A percentile compares a stretch with the other conserved stretches of the same genome.
Evolutionary conservation across 306 rosid species (phyloP).

Genomic region (Casuarina equisetifolia): DNA sequence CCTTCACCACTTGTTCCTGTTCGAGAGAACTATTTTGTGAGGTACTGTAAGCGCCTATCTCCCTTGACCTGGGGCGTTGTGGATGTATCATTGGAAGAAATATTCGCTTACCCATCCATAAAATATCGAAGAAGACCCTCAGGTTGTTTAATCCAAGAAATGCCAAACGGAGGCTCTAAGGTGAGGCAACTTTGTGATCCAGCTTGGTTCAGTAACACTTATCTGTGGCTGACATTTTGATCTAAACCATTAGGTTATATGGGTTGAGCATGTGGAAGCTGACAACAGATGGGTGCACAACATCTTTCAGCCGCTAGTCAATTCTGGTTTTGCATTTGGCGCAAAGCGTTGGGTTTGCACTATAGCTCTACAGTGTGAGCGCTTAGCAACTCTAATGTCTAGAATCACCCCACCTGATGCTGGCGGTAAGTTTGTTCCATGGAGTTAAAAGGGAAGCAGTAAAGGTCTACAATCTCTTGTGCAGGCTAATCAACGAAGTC

Average conservation of each 20-base stretch:
- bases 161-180: slow-evolving; percentile 43
- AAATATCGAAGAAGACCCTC: slow-evolving; percentile 49
- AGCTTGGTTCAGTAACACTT: background rate
- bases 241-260: slow-evolving; percentile 34
- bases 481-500: background rate
- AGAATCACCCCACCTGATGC: slow-evolving; percentile 8
- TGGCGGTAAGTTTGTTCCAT: slow-evolving; percentile 31
- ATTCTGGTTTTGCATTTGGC: slow-evolving; percentile 49
- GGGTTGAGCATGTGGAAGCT: slow-evolving; percentile 65
- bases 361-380: slow-evolving; percentile 33
- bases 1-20: slow-evolving; percentile 38
- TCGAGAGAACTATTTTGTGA: slow-evolving; percentile 49
- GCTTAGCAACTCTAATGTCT: slow-evolving; percentile 15
- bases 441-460: background rate
- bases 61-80: slow-evolving; percentile 50
- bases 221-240: background rate
- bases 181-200: slow-evolving; percentile 20
- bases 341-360: slow-evolving; percentile 58
- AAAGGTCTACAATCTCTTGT: no score
- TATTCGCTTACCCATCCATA: slow-evolving; percentile 36
- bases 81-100: slow-evolving; percentile 55
- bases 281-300: slow-evolving; percentile 33
- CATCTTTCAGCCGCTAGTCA: slow-evolving; percentile 28
- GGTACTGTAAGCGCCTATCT: slow-evolving; percentile 48
- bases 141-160: slow-evolving; percentile 51